phyloP scores from a whole-genome alignment of 148 eudicot genomes.

The Pharnaceum exiguum region DNA sequence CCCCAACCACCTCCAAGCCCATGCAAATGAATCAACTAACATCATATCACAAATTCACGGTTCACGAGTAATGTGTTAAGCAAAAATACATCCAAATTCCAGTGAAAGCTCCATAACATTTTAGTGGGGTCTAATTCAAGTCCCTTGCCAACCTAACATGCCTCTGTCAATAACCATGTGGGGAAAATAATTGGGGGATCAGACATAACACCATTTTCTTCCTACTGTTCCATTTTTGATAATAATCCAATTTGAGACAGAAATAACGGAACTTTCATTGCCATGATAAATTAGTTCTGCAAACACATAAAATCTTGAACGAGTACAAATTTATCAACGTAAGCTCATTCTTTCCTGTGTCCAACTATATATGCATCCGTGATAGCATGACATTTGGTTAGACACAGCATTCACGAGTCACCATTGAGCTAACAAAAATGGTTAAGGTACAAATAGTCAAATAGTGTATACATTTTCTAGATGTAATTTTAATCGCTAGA shows the following conservation, averaged over 20 bases:
- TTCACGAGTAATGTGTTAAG: background rate
- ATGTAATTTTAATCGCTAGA: too few species aligned
- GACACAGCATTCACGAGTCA: too few species aligned
- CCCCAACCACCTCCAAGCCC: conserved; percentile 20
- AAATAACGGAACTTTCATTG: conserved; percentile 1
- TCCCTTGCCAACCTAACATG: conserved; percentile 14
- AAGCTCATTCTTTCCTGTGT: too few species aligned
- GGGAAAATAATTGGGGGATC: conserved; percentile 1
- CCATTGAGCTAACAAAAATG: too few species aligned
- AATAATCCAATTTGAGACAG: background rate
- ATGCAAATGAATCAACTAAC: conserved; percentile 8
- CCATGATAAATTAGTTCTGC: conserved; percentile 1
- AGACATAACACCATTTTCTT: background rate
- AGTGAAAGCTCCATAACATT: conserved; percentile 20
- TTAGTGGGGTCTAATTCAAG: conserved; percentile 2
- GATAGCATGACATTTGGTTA: too few species aligned
- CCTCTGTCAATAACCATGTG: conserved; percentile 17
- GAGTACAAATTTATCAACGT: too few species aligned
- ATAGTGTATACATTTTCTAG: too few species aligned
- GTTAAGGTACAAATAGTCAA: too few species aligned
- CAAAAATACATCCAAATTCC: background rate
- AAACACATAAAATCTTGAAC: too few species aligned
- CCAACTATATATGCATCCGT: too few species aligned
- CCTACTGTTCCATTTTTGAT: background rate
- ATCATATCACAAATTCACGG: background rate